Evolutionary conservation across 2,329 filamentous ascomycete species (phyloP), one percentile per base, ranked within the genome.

Genomic region (Claviceps sp.): DNA sequence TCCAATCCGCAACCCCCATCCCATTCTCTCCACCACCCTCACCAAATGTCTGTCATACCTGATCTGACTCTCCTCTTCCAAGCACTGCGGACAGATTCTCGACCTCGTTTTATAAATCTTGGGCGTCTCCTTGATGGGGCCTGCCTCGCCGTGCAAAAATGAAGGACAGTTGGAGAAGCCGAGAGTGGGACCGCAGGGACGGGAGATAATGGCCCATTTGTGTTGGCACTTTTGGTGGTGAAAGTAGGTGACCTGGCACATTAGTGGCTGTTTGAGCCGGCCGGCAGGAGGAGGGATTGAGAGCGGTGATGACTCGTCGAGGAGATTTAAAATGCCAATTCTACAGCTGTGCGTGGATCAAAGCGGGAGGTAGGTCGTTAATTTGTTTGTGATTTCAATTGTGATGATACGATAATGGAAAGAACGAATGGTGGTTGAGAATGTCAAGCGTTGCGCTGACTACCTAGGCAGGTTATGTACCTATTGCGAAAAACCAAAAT

Each of bases 161-260:
- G 52, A 55, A 0, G 63, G 59, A 62, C 77, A 80, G 29, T 64
- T 73, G 53, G 61, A 63, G 64, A 80, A 79, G 53, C 76, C 75
- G 62, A 68, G 68, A 13, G 71, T 71, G 0, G 73, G 73, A 4
- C 59, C 66, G 64, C 77, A 80, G 5, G 73, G 70, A 45, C 63
- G 55, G 3, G 61, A 62, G 58, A 80, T 68, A 54, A 70, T 60
- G 43, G 74, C 68, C 77, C 77, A 80, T 57, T 67, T 69, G 66
- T 78, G 77, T 11, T 66, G 64, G 69, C 77, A 80, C 53, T 56
- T 58, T 48, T 69, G 71, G 61, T 76, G 72, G 53, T 67, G 65
- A 62, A 70, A 76, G 62, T 73, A 71, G 26, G 65, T 69, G n/a
- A 71, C 67, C 17, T 59, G 56, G 61, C 76, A 79, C 76, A 79